Percentiles rank a stretch among this genome's conserved stretches.
These are phyloP conservation scores for Trichomonas vaginalis DNA, from an alignment of 208 protist species.

Conservation along the genomic window DNA sequence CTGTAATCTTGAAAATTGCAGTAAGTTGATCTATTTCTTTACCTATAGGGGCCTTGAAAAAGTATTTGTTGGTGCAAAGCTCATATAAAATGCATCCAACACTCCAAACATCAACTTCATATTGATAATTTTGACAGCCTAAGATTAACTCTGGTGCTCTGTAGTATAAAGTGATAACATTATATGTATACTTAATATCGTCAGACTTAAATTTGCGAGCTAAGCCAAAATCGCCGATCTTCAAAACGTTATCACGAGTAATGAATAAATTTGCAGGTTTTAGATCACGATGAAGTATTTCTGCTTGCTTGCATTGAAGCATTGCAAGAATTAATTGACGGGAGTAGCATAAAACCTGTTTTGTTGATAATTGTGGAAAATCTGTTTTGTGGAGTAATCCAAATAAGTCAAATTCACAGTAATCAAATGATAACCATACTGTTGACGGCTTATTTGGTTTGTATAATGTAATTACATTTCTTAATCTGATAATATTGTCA, in stretches of 20 bases:
- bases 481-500: background rate
- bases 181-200: background rate
- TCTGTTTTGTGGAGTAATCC: background rate
- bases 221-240: background rate
- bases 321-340: background rate
- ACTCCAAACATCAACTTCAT: slow-evolving; percentile 15
- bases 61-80: background rate
- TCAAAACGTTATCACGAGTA: background rate
- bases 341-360: background rate
- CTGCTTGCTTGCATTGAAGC: background rate
- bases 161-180: slow-evolving; percentile 10
- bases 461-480: background rate
- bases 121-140: background rate
- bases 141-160: slow-evolving; percentile 8
- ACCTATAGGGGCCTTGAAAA: background rate
- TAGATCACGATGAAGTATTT: background rate
- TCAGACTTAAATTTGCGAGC: background rate
- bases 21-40: background rate
- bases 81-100: slow-evolving; percentile 1
- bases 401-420: slow-evolving; percentile 1
- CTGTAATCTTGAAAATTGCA: background rate
- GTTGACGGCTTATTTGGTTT: background rate
- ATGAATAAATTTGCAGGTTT: slow-evolving; percentile 16
- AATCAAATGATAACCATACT: background rate
- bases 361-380: background rate